Evolutionary conservation across 345 rosid species (phyloP).

Genomic region (Lepidium aucheri): DNA sequence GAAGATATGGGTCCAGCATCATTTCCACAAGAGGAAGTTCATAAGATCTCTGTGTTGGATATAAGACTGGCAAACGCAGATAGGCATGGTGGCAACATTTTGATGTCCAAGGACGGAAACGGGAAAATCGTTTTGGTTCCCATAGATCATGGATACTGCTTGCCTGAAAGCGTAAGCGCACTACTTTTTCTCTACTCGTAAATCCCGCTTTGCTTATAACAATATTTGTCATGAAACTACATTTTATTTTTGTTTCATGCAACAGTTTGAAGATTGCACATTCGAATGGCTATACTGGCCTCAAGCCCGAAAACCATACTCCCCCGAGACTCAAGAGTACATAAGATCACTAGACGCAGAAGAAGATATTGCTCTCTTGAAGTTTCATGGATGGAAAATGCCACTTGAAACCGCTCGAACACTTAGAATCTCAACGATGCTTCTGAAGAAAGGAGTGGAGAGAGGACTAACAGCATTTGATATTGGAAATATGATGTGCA

Average conservation of each 20-base stretch:
- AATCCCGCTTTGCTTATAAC: background rate
- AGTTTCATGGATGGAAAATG: slow-evolving; percentile 70
- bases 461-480: slow-evolving; percentile 66
- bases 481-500: slow-evolving; percentile 78
- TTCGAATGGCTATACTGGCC: slow-evolving; percentile 97
- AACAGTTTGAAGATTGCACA: slow-evolving; percentile 91
- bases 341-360: slow-evolving; percentile 60
- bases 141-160: slow-evolving; percentile 91
- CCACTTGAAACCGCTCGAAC: slow-evolving; percentile 45
- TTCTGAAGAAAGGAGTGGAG: slow-evolving; percentile 68
- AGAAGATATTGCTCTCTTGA: slow-evolving; percentile 55
- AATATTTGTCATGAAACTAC: background rate
- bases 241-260: background rate
- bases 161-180: slow-evolving; percentile 67
- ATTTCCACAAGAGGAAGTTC: slow-evolving; percentile 75
- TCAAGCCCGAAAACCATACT: slow-evolving; percentile 62
- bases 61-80: slow-evolving; percentile 87
- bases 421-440: slow-evolving; percentile 72
- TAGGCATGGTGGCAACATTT: slow-evolving; percentile 83
- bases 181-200: background rate
- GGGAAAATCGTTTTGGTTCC: slow-evolving; percentile 52
- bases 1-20: slow-evolving; percentile 77
- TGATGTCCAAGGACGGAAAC: slow-evolving; percentile 42
- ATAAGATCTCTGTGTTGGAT: slow-evolving; percentile 81
- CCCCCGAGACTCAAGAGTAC: slow-evolving; percentile 44